Percentiles rank a stretch among this genome's conserved stretches.
These are phyloP conservation scores for Dryas drummondii DNA, from an alignment of 306 rosid genomes.

Conservation along the genomic window DNA sequence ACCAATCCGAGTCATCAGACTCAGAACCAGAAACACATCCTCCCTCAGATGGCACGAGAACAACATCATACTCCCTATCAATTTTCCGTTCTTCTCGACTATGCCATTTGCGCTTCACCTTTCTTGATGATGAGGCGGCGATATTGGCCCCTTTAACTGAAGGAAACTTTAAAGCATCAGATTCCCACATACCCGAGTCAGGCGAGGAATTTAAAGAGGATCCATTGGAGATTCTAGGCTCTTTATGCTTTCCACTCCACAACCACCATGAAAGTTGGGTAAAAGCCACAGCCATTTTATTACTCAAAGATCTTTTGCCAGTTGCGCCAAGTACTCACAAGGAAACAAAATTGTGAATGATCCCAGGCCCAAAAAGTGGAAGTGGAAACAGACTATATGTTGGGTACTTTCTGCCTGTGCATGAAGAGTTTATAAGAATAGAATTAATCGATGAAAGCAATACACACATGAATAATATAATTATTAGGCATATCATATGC, in stretches of 20 bases:
- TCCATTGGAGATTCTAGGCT: slow-evolving; percentile 58
- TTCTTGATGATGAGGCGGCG: slow-evolving; percentile 69
- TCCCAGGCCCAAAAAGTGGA: not conserved
- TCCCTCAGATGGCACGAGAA: slow-evolving; percentile 91
- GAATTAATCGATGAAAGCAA: slow-evolving; percentile 19
- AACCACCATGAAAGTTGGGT: slow-evolving; percentile 88
- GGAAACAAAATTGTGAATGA: slow-evolving; percentile 8
- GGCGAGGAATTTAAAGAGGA: slow-evolving; percentile 52
- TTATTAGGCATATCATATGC: not conserved
- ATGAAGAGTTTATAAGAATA: not conserved
- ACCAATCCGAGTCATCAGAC: slow-evolving; percentile 92
- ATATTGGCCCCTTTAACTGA: slow-evolving; percentile 45
- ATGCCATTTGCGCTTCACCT: slow-evolving; percentile 82
- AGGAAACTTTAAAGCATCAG: slow-evolving; percentile 71
- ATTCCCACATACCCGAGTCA: slow-evolving; percentile 59
- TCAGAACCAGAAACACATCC: slow-evolving; percentile 87
- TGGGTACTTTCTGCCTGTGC: slow-evolving; percentile 12
- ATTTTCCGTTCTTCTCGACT: slow-evolving; percentile 85
- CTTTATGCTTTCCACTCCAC: slow-evolving; percentile 81
- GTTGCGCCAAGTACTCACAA: slow-evolving; percentile 27
- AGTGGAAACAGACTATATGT: slow-evolving; percentile 7
- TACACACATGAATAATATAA: not conserved
- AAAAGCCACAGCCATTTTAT: slow-evolving; percentile 75
- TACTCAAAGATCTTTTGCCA: slow-evolving; percentile 13
- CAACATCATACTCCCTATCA: slow-evolving; percentile 80